Percentiles rank a stretch among this genome's conserved stretches.
Conservation (phyloP, 495 filamentous ascomycete genomes). For the Trichoderma parareesei region DNA sequence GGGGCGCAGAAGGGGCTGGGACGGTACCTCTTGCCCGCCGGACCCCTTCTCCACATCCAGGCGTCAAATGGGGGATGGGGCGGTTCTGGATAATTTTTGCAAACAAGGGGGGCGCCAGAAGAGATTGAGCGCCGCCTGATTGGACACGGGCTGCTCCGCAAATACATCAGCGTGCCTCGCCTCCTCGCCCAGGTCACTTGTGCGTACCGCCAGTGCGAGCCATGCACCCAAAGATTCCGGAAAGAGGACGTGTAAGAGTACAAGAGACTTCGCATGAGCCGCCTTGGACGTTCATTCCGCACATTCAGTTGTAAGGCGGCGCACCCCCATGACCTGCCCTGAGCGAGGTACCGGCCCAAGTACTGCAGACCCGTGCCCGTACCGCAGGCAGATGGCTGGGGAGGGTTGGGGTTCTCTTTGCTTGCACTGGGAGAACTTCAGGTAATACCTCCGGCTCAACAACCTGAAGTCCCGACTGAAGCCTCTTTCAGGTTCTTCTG, state of each 20-base stretch:
- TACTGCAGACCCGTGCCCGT: too few species aligned
- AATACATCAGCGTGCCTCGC: slow-evolving; percentile 6
- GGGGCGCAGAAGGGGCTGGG: neutral
- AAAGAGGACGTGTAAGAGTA: neutral
- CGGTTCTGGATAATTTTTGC: neutral
- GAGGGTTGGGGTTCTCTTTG: neutral
- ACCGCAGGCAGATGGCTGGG: neutral
- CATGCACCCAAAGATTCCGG: neutral
- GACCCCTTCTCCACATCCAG: neutral
- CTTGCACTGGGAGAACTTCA: neutral
- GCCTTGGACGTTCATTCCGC: too few species aligned
- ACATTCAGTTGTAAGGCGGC: too few species aligned
- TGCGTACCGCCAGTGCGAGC: too few species aligned
- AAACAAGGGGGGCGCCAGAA: neutral
- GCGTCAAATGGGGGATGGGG: neutral
- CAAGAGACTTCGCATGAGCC: too few species aligned
- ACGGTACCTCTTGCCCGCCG: neutral
- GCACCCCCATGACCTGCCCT: too few species aligned
- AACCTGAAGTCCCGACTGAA: neutral
- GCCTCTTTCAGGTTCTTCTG: neutral
- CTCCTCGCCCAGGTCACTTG: neutral
- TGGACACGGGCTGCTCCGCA: neutral
- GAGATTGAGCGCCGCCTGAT: neutral
- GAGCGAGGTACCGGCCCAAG: too few species aligned
- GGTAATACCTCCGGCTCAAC: neutral